Evolutionary conservation across 2,329 filamentous ascomycete species (phyloP).

Genomic region (Coleophoma cylindrospora): DNA sequence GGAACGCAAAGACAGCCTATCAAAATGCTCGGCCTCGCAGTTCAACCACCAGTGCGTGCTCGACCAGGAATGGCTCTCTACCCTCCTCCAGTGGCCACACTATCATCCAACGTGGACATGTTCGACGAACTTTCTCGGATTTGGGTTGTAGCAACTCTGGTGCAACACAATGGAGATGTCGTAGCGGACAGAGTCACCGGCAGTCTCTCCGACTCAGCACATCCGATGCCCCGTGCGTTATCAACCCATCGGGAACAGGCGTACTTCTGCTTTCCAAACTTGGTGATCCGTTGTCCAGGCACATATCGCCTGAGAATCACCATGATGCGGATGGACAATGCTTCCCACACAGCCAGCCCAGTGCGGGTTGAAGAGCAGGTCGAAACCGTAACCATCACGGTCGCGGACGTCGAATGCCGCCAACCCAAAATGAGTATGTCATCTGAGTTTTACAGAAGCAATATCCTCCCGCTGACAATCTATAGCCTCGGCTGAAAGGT

Average conservation of each 20-base stretch:
- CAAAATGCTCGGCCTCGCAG: constrained; percentile 17
- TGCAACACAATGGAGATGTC: constrained; percentile 20
- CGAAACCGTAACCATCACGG: constrained; percentile 20
- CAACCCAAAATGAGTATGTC: constrained; percentile 19
- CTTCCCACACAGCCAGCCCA: constrained; percentile 13
- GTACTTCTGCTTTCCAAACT: constrained; percentile 25
- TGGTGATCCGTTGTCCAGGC: constrained; percentile 21
- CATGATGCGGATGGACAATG: constrained; percentile 24
- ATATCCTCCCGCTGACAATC: constrained; percentile 9
- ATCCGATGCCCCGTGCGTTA: constrained; percentile 14
- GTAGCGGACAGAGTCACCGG: constrained; percentile 20
- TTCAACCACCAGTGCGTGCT: constrained; percentile 20
- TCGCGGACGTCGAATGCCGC: constrained; percentile 14
- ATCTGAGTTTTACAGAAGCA: neutral
- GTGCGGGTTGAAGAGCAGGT: constrained; percentile 18
- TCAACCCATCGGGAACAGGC: constrained; percentile 15
- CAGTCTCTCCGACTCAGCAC: constrained; percentile 21
- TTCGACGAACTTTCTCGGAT: constrained; percentile 21
- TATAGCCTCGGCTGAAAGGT: constrained; percentile 18
- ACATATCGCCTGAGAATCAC: constrained; percentile 21
- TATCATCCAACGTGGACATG: constrained; percentile 18
- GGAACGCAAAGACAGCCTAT: constrained; percentile 2
- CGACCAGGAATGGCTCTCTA: constrained; percentile 18
- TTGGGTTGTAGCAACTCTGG: constrained; percentile 21
- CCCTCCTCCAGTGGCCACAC: constrained; percentile 19